phyloP scores from a whole-genome alignment of 345 rosid genomes.

The Salix exigua region DNA sequence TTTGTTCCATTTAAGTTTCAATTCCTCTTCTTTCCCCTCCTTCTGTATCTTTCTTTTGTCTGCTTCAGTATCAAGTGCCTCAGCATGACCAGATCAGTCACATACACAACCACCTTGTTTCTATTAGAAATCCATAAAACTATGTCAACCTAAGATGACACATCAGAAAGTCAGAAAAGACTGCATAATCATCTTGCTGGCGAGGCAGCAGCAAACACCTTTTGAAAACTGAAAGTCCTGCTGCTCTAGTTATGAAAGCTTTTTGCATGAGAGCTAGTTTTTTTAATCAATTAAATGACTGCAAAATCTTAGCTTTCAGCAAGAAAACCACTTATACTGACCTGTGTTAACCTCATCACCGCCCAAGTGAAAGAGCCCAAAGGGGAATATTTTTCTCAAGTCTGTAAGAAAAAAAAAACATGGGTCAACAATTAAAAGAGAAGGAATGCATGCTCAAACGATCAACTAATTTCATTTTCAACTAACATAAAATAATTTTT shows the following conservation, averaged over 20 bases:
- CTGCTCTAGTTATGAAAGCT: neutral
- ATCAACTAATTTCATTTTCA: neutral
- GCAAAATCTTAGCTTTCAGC: neutral
- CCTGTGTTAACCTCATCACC: conserved; percentile 97
- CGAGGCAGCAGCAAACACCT: neutral
- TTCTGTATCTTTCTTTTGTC: neutral
- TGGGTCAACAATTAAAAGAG: neutral
- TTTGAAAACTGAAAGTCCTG: neutral
- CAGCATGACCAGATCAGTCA: neutral
- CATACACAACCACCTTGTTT: neutral
- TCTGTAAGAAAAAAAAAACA: conserved; percentile 35
- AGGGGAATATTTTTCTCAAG: conserved; percentile 85
- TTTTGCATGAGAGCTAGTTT: neutral
- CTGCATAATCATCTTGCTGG: neutral
- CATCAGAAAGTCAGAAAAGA: neutral
- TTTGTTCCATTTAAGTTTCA: neutral
- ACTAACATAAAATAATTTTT: neutral
- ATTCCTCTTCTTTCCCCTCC: neutral
- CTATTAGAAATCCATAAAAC: neutral
- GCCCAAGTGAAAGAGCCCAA: conserved; percentile 94
- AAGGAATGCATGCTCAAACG: neutral
- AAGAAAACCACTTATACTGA: conserved; percentile 27
- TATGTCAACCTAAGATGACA: neutral
- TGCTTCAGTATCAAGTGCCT: neutral
- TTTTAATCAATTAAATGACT: neutral